phyloP scores from a whole-genome alignment of 192 early-diverging fungal species.

The Mortierella claussenii region DNA sequence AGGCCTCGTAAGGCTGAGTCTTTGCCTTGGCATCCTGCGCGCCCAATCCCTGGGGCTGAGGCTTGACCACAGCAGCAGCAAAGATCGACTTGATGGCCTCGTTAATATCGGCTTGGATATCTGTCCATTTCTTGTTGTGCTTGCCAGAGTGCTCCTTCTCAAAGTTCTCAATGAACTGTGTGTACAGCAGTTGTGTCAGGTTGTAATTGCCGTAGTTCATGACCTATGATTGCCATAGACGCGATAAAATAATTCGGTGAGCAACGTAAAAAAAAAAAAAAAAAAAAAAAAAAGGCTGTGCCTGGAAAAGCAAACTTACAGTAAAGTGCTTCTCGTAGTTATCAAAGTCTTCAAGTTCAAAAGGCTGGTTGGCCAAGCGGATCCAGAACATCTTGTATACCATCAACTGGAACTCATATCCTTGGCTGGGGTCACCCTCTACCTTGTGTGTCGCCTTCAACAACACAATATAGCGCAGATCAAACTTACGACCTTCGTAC shows the following conservation, averaged over 20 bases:
- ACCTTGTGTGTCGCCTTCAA: constrained; percentile 50
- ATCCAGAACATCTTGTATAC: constrained; percentile 65
- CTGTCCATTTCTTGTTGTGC: constrained; percentile 54
- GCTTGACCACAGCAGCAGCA: constrained; percentile 57
- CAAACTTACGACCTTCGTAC: constrained; percentile 63
- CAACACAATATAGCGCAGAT: constrained; percentile 59
- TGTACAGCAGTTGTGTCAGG: constrained; percentile 58
- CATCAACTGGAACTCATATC: constrained; percentile 52
- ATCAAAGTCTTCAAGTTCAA: constrained; percentile 48
- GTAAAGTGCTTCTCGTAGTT: constrained; percentile 64
- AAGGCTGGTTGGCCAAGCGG: constrained; percentile 58
- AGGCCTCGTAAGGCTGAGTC: constrained; percentile 37
- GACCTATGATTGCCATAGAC: constrained; percentile 19
- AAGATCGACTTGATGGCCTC: constrained; percentile 61
- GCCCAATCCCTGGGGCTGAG: constrained; percentile 51
- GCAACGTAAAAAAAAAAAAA: background rate
- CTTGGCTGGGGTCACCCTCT: constrained; percentile 36
- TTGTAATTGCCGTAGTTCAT: constrained; percentile 61
- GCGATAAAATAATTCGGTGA: background rate
- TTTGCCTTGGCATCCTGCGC: constrained; percentile 13
- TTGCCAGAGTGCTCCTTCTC: constrained; percentile 56
- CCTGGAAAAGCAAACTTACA: constrained; percentile 14
- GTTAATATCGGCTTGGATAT: constrained; percentile 58
- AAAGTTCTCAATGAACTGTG: constrained; percentile 60
- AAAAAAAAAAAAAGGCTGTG: background rate